Conservation (phyloP, 2,329 filamentous ascomycete species). For the Claviceps pusilla region DNA sequence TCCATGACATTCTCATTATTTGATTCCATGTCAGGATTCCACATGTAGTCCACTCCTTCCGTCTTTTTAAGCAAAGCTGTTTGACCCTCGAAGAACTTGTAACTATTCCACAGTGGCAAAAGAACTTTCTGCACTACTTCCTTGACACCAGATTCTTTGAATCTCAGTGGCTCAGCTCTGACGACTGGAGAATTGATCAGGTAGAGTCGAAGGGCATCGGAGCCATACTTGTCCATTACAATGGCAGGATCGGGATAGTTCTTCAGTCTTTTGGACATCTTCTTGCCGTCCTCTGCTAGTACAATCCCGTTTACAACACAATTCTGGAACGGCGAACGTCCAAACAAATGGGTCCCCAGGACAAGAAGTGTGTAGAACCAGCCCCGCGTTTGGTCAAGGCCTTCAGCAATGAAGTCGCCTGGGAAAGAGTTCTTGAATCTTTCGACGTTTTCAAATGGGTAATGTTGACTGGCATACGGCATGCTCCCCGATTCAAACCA, state of each 20-base stretch:
- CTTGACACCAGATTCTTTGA: constrained; percentile 85
- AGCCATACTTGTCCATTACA: constrained; percentile 77
- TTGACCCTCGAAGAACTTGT: constrained; percentile 90
- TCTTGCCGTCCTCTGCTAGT: constrained; percentile 86
- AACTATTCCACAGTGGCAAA: constrained; percentile 87
- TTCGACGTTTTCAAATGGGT: constrained; percentile 79
- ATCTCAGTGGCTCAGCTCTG: constrained; percentile 73
- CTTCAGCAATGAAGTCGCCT: constrained; percentile 88
- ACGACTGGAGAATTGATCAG: constrained; percentile 95
- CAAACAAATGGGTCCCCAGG: constrained; percentile 75
- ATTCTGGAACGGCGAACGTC: constrained; percentile 77
- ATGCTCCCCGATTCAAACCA: constrained; percentile 96
- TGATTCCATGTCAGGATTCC: constrained; percentile 60
- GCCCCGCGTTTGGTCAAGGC: constrained; percentile 81
- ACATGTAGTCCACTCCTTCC: constrained; percentile 59
- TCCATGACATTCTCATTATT: constrained; percentile 88
- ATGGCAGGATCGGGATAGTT: constrained; percentile 83
- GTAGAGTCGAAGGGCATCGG: constrained; percentile 85
- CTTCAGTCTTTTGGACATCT: constrained; percentile 95
- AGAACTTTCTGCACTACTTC: constrained; percentile 88
- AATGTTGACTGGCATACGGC: constrained; percentile 84
- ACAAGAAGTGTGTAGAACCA: constrained; percentile 95
- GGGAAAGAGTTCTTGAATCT: constrained; percentile 70
- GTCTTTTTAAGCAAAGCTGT: constrained; percentile 76
- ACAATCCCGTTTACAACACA: constrained; percentile 95